phyloP scores from a whole-genome alignment of 768 basidiomycete genomes.

The Amanita muscaria region DNA sequence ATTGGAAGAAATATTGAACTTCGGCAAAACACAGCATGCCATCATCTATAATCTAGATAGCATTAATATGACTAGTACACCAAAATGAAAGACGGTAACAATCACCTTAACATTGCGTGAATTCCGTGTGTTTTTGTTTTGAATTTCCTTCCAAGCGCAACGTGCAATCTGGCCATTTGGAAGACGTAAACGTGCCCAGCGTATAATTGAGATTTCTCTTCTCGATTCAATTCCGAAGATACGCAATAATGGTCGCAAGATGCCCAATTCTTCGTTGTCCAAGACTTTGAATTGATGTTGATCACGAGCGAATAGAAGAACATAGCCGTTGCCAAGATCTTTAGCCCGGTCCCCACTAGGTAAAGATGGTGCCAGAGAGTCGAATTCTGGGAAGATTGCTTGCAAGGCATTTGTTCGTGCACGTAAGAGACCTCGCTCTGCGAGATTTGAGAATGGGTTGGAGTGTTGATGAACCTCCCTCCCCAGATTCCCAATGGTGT shows the following conservation, averaged over 20 bases:
- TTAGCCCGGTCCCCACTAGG: not conserved
- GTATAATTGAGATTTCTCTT: not conserved
- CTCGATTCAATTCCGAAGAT: too few species aligned
- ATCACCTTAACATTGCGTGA: too few species aligned
- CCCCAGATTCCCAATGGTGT: conserved; percentile 20
- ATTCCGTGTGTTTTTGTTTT: too few species aligned
- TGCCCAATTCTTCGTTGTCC: too few species aligned
- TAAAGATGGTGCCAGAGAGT: not conserved
- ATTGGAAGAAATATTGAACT: too few species aligned
- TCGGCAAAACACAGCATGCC: too few species aligned
- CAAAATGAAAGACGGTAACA: too few species aligned
- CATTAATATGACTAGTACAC: too few species aligned
- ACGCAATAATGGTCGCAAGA: too few species aligned
- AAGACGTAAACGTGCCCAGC: conserved; percentile 14
- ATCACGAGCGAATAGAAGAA: conserved; percentile 8
- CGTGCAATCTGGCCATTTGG: conserved; percentile 17
- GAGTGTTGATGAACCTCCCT: conserved; percentile 18
- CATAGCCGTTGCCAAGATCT: conserved; percentile 10
- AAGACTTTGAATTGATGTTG: not conserved
- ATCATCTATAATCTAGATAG: too few species aligned
- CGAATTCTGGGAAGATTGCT: conserved; percentile 11
- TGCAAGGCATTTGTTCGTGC: conserved; percentile 14
- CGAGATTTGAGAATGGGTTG: conserved; percentile 18
- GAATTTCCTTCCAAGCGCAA: conserved; percentile 13
- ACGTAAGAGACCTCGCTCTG: conserved; percentile 15